Evolutionary conservation across 2,329 filamentous ascomycete species (phyloP), one percentile per base, ranked within the genome.

Genomic region (Colletotrichum musae): DNA sequence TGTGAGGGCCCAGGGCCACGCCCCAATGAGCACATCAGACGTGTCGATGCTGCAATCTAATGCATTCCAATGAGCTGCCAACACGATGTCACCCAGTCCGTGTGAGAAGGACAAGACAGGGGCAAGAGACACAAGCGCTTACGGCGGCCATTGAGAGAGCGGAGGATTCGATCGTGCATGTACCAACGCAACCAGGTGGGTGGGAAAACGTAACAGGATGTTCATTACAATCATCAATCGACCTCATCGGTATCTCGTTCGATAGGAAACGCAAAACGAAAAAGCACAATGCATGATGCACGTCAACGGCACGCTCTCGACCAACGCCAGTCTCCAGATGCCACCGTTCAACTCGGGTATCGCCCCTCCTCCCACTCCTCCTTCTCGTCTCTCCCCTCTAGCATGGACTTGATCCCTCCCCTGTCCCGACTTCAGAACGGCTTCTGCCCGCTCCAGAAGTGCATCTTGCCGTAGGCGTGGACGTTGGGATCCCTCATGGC

Each of bases 361-460:
- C 36, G 39, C 18, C 47, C 32, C 24, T 13, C 32, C 15, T 15
- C 47, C 6, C 9, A 24, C 21, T 21, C 15, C 41, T 18, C 41
- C 5, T 45, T 26, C 9, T 48, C 21, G 4, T 16, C 6, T 3
- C 9, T 24, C 18, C 15, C 4, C 7, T 24, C 24, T 16, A 3
- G 41, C 10, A 7, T 13, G 4, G 9, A n/a, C 21, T 6, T 16
- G 16, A 13, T 13, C 21, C n/a, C 12, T 3, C 28, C 7, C 4
- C 1, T 39, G 5, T n/a, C 1, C n/a, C 15, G n/a, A 9, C 3
- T 18, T 64, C 18, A 63, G 3, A n/a, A 54, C 0, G 81, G 80
- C 63, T 81, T 82, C 72, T 83, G 81, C 1, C 78, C 81, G 41
- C 80, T 82, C 81, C 80, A 83, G 54, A 83, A 82, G 58, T 82